Evolutionary conservation across 139 green algal genomes (phyloP).

Genomic region (Picochlorum sp.): DNA sequence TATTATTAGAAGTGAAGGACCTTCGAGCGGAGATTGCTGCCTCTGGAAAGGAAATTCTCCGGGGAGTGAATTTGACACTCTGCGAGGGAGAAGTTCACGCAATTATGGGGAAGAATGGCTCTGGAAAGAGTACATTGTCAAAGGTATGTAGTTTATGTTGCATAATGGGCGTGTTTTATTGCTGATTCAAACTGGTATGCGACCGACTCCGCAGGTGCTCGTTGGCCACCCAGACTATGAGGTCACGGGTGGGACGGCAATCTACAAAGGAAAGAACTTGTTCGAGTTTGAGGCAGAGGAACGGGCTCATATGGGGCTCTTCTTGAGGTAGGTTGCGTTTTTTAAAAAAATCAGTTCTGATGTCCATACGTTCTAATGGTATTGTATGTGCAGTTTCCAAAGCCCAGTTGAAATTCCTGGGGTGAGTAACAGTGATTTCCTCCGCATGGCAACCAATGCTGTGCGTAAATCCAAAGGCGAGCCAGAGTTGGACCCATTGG

Average conservation of each 20-base stretch:
- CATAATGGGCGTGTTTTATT: neutral
- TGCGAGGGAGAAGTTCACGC: conserved; percentile 83
- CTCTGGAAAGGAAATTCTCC: conserved; percentile 80
- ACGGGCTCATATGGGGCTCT: conserved; percentile 79
- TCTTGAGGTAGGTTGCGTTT: conserved; percentile 48
- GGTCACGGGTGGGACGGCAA: conserved; percentile 71
- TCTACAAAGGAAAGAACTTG: conserved; percentile 88
- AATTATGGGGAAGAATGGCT: conserved; percentile 99
- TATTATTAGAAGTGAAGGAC: conserved; percentile 67
- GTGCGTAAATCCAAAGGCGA: conserved; percentile 63
- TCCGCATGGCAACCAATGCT: conserved; percentile 89
- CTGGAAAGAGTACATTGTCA: conserved; percentile 88
- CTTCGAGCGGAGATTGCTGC: conserved; percentile 65
- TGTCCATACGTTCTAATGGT: neutral
- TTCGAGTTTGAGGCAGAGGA: conserved; percentile 90
- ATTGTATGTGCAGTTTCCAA: conserved; percentile 62
- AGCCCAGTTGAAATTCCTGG: conserved; percentile 91
- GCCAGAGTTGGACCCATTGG: conserved; percentile 91
- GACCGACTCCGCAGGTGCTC: conserved; percentile 46
- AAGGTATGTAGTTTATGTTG: conserved; percentile 45
- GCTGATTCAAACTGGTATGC: neutral
- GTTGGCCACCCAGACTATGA: conserved; percentile 97
- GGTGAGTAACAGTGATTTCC: conserved; percentile 95
- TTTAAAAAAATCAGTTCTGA: too few species aligned
- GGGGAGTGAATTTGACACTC: conserved; percentile 87